These are phyloP conservation scores for Asterochloris erici DNA, from an alignment of 139 green algal species.

Conservation along the genomic window DNA sequence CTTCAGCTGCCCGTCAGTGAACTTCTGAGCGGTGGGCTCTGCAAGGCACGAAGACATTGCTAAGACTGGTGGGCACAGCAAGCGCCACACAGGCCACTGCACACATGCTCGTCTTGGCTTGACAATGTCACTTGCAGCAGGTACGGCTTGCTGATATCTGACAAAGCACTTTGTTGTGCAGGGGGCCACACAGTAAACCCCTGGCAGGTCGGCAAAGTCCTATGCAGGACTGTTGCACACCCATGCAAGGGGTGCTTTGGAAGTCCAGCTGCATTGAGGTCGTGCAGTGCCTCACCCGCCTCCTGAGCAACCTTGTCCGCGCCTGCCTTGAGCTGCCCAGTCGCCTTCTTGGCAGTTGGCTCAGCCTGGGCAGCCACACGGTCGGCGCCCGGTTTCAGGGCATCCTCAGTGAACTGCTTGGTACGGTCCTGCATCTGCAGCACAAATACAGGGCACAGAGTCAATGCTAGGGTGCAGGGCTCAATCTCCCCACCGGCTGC, in stretches of 20 bases:
- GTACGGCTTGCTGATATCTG: too few species aligned
- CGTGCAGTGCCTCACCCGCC: neutral
- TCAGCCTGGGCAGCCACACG: conserved; percentile 12
- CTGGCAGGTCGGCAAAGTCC: too few species aligned
- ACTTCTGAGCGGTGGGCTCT: conserved; percentile 16
- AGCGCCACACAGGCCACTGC: too few species aligned
- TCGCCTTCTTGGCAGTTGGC: conserved; percentile 5
- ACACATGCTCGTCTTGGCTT: too few species aligned
- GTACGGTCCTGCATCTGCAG: neutral
- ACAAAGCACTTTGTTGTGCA: neutral
- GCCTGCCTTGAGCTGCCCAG: neutral
- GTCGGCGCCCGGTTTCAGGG: conserved; percentile 10
- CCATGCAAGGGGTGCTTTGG: too few species aligned
- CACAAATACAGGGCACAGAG: too few species aligned
- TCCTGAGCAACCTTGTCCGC: conserved; percentile 9
- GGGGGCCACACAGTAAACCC: neutral
- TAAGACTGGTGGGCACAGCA: too few species aligned
- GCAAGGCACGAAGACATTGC: neutral
- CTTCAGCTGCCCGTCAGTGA: conserved; percentile 12
- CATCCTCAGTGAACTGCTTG: neutral
- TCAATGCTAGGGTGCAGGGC: too few species aligned
- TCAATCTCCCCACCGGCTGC: too few species aligned
- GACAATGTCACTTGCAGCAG: neutral
- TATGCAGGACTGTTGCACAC: too few species aligned
- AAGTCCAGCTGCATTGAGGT: too few species aligned